Percentiles rank a stretch among this genome's conserved stretches.
These are phyloP conservation scores for Sugiyamaella paludigena DNA, from an alignment of 1,139 yeast species.

Conservation along the genomic window DNA sequence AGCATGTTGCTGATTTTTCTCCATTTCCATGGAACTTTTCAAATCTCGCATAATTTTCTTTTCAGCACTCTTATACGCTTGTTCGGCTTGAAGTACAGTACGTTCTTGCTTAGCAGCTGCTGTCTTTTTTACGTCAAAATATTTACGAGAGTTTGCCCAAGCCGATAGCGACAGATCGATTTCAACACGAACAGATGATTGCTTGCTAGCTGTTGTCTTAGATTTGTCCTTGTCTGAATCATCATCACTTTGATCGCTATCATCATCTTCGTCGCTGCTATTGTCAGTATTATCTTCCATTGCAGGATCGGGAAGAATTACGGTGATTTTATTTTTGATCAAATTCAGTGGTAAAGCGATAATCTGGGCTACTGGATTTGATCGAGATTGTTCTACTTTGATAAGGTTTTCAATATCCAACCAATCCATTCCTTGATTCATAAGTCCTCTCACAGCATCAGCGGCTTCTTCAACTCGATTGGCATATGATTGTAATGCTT, in stretches of 20 bases:
- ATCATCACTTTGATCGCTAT: slow-evolving; percentile 36
- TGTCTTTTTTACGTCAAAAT: slow-evolving; percentile 72
- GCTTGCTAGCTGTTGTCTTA: slow-evolving; percentile 22
- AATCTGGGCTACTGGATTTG: slow-evolving; percentile 59
- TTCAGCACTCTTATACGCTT: slow-evolving; percentile 85
- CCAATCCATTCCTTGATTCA: slow-evolving; percentile 95
- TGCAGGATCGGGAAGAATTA: slow-evolving; percentile 55
- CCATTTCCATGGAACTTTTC: slow-evolving; percentile 61
- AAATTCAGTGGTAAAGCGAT: slow-evolving; percentile 72
- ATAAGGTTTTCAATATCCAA: slow-evolving; percentile 76
- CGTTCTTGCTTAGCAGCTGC: slow-evolving; percentile 78
- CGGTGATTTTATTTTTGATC: slow-evolving; percentile 62
- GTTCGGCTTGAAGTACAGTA: slow-evolving; percentile 72
- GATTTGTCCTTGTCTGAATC: slow-evolving; percentile 33
- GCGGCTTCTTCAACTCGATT: slow-evolving; percentile 72
- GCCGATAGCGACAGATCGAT: slow-evolving; percentile 73
- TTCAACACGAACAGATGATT: slow-evolving; percentile 49
- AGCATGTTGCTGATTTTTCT: slow-evolving; percentile 47
- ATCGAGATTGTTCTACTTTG: slow-evolving; percentile 63
- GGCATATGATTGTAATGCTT: slow-evolving; percentile 66
- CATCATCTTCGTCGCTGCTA: slow-evolving; percentile 30
- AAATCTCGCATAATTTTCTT: slow-evolving; percentile 72
- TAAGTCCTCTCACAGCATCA: slow-evolving; percentile 58
- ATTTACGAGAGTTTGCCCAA: slow-evolving; percentile 85
- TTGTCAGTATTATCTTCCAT: slow-evolving; percentile 27